Evolutionary conservation across 169 alveolate genomes (phyloP).

Genomic region (Eimeria praecox): DNA sequence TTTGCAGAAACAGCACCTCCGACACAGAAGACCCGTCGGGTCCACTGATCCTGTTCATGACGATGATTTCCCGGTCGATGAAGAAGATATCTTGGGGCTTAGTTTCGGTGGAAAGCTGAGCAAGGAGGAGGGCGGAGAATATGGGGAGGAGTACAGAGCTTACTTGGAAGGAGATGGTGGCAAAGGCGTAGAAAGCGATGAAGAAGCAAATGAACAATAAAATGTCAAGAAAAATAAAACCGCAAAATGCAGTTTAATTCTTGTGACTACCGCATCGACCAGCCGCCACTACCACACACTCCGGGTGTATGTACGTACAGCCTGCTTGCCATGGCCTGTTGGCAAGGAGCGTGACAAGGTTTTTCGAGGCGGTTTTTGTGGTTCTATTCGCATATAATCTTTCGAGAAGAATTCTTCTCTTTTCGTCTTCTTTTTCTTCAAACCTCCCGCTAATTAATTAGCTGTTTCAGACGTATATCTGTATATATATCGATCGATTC

Average conservation of each 20-base stretch:
- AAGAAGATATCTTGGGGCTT: neutral
- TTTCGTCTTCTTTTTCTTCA: too few relatives aligned
- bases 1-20: constrained; percentile 17
- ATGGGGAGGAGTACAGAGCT: neutral
- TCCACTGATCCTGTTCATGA: constrained; percentile 5
- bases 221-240: neutral
- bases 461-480: too few relatives aligned
- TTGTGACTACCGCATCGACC: neutral
- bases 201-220: neutral
- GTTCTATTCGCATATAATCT: neutral
- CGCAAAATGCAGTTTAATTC: neutral
- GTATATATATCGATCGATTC: too few relatives aligned
- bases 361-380: neutral
- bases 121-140: constrained; percentile 3
- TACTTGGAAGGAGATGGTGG: neutral
- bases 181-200: neutral
- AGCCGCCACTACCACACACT: too few relatives aligned
- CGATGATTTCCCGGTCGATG: constrained; percentile 6
- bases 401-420: neutral
- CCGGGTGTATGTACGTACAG: too few relatives aligned
- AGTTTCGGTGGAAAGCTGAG: constrained; percentile 22
- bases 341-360: too few relatives aligned
- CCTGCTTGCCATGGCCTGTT: too few relatives aligned
- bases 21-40: neutral
- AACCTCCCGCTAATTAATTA: neutral